Evolutionary conservation across 331 rosid genomes (phyloP), one percentile per base, ranked within the genome.

Genomic region (Pyracantha coccinea): DNA sequence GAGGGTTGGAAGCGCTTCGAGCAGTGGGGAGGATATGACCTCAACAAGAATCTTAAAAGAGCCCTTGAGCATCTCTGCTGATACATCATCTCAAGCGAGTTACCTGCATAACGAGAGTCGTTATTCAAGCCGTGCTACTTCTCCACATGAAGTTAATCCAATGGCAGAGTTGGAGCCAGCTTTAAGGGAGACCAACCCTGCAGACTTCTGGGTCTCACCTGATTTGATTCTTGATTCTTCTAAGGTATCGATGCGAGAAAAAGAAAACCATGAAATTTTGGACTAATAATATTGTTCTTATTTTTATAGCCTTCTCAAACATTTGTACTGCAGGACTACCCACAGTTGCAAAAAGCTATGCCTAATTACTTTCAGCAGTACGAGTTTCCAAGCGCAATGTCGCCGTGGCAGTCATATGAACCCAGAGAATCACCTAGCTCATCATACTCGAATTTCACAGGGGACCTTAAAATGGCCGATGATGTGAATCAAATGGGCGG

Each of bases 161-260:
- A 67, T 35, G 57, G 69, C 90, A 5, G 87, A 75, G 14, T 78
- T 82, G 25, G 92, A 74, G 71, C 91, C 88, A 20, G 69, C 83
- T 59, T 70, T 81, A 28, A 55, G 71, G 62, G 86, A 84, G 78
- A 81, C 82, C 35, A 81, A 83, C 76, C 79, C 85, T 80, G 71
- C 93, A 38, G 72, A 75, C 69, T 35, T 89, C 72, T 93, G 93
- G 98, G 75, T 89, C 72, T 88, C 96, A 29, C 93, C 91, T 19
- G 97, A 91, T 41, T 75, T 89, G 47, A 91, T 91, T 78, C 93
- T 93, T 24, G 98, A 93, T 82, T 89, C 98, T 61, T 91, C 93
- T 12, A 93, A 89, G 97, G 98, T 93, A 74, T 53, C 59, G 21
- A 72, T 70, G 7, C n/a, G 44, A 75, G 19, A 24, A 32, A 75